These are phyloP conservation scores for Tritrichomonas musculus DNA, from an alignment of 208 protist species.

Conservation along the genomic window DNA sequence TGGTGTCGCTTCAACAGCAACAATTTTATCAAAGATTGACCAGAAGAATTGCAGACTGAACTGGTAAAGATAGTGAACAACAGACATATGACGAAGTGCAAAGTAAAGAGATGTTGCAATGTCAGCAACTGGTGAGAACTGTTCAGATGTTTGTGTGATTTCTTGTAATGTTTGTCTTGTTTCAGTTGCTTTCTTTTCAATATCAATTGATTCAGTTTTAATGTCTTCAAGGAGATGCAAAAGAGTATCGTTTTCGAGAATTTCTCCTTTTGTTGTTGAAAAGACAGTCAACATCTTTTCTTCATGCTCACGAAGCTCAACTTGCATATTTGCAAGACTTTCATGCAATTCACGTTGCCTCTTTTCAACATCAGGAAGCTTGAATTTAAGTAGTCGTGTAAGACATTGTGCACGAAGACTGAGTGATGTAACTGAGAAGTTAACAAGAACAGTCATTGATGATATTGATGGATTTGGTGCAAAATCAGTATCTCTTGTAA, in stretches of 20 bases:
- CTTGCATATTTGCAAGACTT: constrained; percentile 81
- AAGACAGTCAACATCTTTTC: constrained; percentile 83
- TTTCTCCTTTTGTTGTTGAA: constrained; percentile 70
- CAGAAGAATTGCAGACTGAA: constrained; percentile 88
- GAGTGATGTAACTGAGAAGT: constrained; percentile 93
- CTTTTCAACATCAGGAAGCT: constrained; percentile 86
- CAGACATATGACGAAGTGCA: constrained; percentile 73
- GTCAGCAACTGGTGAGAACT: constrained; percentile 79
- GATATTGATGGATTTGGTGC: constrained; percentile 84
- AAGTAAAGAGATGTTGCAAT: constrained; percentile 82
- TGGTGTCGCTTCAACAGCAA: not conserved
- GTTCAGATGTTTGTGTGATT: constrained; percentile 55
- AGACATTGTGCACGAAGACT: constrained; percentile 86
- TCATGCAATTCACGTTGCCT: constrained; percentile 75
- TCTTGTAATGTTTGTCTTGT: constrained; percentile 76
- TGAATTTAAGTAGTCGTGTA: constrained; percentile 65
- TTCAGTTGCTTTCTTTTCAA: constrained; percentile 73
- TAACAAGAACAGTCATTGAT: constrained; percentile 87
- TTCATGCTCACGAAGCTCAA: constrained; percentile 80
- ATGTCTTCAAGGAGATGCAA: constrained; percentile 79
- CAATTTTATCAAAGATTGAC: constrained; percentile 59
- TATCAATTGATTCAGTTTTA: constrained; percentile 73
- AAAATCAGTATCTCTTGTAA: constrained; percentile 81
- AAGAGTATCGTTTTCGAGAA: constrained; percentile 90
- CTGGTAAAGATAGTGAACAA: constrained; percentile 86